phyloP scores from a whole-genome alignment of 164 flowering plant genomes.

The Stephania yunnanensis region DNA sequence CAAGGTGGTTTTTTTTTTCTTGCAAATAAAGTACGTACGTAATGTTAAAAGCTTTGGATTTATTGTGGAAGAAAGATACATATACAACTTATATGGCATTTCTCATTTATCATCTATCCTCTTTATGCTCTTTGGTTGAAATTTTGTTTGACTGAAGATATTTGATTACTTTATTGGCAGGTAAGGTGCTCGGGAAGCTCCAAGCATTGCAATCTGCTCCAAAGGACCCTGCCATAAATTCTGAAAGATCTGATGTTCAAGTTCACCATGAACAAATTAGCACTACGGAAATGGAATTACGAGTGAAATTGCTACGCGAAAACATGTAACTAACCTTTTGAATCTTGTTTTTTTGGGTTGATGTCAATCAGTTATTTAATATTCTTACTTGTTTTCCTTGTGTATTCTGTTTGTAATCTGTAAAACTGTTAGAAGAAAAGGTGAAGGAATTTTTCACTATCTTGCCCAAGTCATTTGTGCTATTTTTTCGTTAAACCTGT shows the following conservation, averaged over 20 bases:
- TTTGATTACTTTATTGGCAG: conserved; percentile 21
- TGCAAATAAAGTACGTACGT: background rate
- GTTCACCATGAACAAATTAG: conserved; percentile 55
- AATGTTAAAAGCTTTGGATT: background rate
- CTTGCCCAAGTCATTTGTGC: no score
- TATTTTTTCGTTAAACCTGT: background rate
- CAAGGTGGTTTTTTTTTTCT: background rate
- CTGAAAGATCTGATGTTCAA: conserved; percentile 28
- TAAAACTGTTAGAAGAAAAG: no score
- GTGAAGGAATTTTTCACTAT: no score
- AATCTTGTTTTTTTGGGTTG: background rate
- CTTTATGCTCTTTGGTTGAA: background rate
- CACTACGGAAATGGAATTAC: conserved; percentile 48
- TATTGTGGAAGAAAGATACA: background rate
- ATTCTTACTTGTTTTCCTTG: no score
- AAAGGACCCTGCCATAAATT: conserved; percentile 29
- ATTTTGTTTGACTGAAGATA: conserved; percentile 7
- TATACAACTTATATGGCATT: no score
- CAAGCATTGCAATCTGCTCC: conserved; percentile 21
- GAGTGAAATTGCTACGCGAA: conserved; percentile 62
- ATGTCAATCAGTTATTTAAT: no score
- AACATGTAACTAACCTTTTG: conserved; percentile 39
- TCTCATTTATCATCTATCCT: background rate
- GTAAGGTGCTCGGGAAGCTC: conserved; percentile 25
- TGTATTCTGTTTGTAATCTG: no score